Percentiles rank a stretch among this genome's conserved stretches.
phyloP scores from a whole-genome alignment of 495 filamentous ascomycete genomes.

The Aeminium ludgeri region DNA sequence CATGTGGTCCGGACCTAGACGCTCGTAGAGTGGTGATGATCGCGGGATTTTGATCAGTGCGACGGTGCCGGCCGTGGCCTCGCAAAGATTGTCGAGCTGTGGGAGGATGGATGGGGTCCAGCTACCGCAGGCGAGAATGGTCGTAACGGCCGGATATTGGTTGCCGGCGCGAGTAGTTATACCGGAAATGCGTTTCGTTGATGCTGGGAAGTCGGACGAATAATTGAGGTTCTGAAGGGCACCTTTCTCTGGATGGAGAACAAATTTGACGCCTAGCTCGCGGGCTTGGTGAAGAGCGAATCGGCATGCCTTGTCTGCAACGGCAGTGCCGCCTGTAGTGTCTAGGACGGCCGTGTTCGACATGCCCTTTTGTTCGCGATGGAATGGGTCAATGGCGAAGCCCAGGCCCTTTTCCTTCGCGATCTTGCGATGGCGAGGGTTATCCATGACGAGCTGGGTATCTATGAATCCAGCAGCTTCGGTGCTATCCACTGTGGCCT shows the following conservation, averaged over 20 bases:
- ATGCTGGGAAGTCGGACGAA: too few relatives aligned
- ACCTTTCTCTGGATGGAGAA: neutral
- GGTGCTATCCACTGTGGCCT: conserved; percentile 26
- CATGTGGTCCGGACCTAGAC: conserved; percentile 1
- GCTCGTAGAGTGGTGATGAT: conserved; percentile 1
- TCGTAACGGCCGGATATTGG: conserved; percentile 24
- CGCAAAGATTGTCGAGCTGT: conserved; percentile 1
- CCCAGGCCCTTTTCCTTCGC: too few relatives aligned
- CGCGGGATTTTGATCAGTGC: conserved; percentile 1
- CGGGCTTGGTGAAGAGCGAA: conserved; percentile 31
- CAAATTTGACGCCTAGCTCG: neutral
- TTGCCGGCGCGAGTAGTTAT: conserved; percentile 26
- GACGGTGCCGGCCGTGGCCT: conserved; percentile 6
- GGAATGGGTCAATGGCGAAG: too few relatives aligned
- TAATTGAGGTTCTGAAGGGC: neutral
- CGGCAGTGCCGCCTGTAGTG: too few relatives aligned
- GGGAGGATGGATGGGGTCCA: conserved; percentile 25
- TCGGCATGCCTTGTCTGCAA: too few relatives aligned
- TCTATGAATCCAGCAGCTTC: too few relatives aligned
- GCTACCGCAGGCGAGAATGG: conserved; percentile 32
- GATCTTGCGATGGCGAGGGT: too few relatives aligned
- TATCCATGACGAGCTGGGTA: too few relatives aligned
- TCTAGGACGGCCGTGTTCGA: too few relatives aligned
- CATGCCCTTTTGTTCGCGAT: too few relatives aligned
- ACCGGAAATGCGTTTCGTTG: conserved; percentile 14